Evolutionary conservation across 495 filamentous ascomycete genomes (phyloP).

Genomic region (Hypoxylon intermedium): DNA sequence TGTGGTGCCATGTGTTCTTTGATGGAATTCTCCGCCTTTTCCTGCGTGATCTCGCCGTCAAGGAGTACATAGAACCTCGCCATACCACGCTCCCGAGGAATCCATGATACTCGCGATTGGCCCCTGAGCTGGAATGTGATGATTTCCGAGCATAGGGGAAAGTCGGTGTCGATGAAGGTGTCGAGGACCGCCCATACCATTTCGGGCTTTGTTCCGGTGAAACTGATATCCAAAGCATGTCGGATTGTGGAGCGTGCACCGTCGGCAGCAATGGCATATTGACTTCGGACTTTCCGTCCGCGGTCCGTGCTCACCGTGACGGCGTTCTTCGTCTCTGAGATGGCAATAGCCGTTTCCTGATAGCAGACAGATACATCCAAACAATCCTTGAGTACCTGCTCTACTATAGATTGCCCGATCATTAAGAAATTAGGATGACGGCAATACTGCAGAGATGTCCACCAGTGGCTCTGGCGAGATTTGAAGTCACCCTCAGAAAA

Average conservation of each 20-base stretch:
- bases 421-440: constrained; percentile 38
- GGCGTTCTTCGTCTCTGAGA: constrained; percentile 18
- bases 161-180: constrained; percentile 40
- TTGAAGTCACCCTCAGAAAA: constrained; percentile 38
- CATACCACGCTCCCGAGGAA: constrained; percentile 38
- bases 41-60: constrained; percentile 36
- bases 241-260: constrained; percentile 36
- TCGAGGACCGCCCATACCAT: constrained; percentile 42
- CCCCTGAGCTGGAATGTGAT: constrained; percentile 41
- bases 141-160: constrained; percentile 37
- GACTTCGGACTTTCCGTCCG: constrained; percentile 23
- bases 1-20: constrained; percentile 37
- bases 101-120: constrained; percentile 41
- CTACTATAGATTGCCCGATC: constrained; percentile 39
- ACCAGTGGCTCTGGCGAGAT: constrained; percentile 40
- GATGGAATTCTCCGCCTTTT: constrained; percentile 35
- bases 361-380: constrained; percentile 28
- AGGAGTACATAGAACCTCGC: constrained; percentile 41
- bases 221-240: constrained; percentile 18
- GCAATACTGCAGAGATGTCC: constrained; percentile 33
- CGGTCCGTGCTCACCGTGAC: constrained; percentile 25
- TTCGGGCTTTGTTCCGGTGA: constrained; percentile 40
- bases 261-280: constrained; percentile 35
- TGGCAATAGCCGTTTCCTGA: constrained; percentile 18
- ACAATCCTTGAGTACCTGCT: constrained; percentile 13